A percentile compares a stretch with the other conserved stretches of the same genome.
Evolutionary conservation across 176 grass and related monocot genomes (phyloP).

Genomic region (Themeda triandra): DNA sequence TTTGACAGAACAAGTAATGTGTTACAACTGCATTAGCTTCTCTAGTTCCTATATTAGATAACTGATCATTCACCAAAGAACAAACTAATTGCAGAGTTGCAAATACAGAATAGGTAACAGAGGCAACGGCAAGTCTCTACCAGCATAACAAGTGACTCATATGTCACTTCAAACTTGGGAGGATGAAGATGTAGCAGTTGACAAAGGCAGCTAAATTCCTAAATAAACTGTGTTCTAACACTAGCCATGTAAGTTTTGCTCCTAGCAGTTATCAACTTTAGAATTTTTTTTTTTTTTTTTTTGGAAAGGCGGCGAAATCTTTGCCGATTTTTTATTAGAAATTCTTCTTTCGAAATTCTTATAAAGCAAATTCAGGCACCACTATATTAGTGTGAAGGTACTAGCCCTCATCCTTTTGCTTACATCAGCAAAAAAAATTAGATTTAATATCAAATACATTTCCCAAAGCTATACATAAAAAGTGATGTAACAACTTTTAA

Average conservation of each 20-base stretch:
- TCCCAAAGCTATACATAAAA: background rate
- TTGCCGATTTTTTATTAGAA: too few species aligned
- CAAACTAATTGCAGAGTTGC: background rate
- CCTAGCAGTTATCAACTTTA: background rate
- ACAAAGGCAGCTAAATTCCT: background rate
- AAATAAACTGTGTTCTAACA: background rate
- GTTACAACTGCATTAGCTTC: constrained; percentile 7
- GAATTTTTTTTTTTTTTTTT: background rate
- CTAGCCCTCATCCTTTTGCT: background rate
- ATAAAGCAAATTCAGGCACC: background rate
- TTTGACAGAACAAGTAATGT: background rate
- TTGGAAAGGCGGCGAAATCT: too few species aligned
- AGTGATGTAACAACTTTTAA: background rate
- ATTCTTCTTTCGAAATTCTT: background rate
- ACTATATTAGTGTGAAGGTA: background rate
- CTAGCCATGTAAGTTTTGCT: background rate
- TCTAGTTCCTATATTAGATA: background rate
- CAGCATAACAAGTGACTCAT: background rate
- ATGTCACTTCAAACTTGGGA: background rate
- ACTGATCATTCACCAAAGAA: background rate
- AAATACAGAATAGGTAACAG: background rate
- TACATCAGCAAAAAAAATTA: background rate
- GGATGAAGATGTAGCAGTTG: background rate
- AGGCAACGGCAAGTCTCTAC: background rate
- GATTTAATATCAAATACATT: background rate